Evolutionary conservation across 306 rosid genomes (phyloP).

Genomic region (Vigna mungo): DNA sequence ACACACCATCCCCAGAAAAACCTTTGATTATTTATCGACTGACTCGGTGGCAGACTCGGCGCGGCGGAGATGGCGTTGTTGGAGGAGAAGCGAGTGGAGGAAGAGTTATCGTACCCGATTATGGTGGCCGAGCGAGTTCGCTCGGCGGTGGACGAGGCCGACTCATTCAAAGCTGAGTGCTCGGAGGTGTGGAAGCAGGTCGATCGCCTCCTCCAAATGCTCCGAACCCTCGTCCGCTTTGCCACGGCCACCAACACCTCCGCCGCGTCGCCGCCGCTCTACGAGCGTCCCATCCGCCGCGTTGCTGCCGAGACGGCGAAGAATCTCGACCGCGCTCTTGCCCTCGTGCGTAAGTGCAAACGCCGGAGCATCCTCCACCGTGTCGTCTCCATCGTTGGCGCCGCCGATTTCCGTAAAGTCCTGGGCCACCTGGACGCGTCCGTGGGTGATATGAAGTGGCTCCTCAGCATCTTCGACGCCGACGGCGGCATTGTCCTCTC

Average conservation of each 20-base stretch:
- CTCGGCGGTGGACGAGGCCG: constrained; percentile 61
- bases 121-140: constrained; percentile 69
- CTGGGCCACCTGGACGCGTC: constrained; percentile 58
- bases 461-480: constrained; percentile 59
- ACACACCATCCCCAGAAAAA: background rate
- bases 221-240: constrained; percentile 70
- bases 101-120: constrained; percentile 72
- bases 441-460: constrained; percentile 81
- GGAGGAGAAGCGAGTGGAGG: constrained; percentile 67
- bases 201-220: constrained; percentile 70
- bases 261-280: constrained; percentile 53
- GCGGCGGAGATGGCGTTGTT: constrained; percentile 54
- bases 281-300: constrained; percentile 74
- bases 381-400: constrained; percentile 65
- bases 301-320: constrained; percentile 61
- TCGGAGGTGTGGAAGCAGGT: constrained; percentile 68
- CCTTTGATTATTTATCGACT: background rate
- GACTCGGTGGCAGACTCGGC: background rate
- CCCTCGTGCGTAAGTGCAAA: constrained; percentile 71
- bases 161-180: constrained; percentile 68
- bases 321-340: constrained; percentile 66
- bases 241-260: constrained; percentile 52
- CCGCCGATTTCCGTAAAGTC: constrained; percentile 65
- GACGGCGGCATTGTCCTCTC: constrained; percentile 60
- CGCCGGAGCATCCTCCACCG: constrained; percentile 69